Conservation (phyloP, 306 rosid species). For the Cicer arietinum region DNA sequence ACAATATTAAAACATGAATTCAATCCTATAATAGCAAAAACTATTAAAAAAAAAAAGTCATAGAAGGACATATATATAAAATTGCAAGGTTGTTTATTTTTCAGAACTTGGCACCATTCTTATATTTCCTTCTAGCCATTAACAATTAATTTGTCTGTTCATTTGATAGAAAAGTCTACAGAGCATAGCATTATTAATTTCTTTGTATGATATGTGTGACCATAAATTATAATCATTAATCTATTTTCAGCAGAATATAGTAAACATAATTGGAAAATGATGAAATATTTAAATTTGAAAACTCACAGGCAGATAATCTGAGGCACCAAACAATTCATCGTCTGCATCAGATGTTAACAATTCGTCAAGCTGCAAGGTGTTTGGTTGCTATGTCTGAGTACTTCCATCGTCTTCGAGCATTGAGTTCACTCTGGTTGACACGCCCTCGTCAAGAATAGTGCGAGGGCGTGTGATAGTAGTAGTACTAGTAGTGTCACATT, state of each 20-base stretch:
- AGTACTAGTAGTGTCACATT: background rate
- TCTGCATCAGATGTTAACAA: conserved; percentile 71
- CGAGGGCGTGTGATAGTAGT: background rate
- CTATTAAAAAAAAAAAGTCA: background rate
- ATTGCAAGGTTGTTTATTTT: conserved; percentile 5
- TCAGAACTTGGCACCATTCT: conserved; percentile 27
- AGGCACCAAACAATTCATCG: conserved; percentile 82
- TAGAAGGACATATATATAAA: background rate
- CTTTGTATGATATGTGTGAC: background rate
- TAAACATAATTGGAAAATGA: background rate
- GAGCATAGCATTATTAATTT: background rate
- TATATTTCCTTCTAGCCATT: background rate
- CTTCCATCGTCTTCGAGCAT: conserved; percentile 90
- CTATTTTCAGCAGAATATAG: background rate
- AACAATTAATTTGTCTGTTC: background rate
- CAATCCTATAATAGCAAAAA: background rate
- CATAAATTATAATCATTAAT: background rate
- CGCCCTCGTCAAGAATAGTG: conserved; percentile 79
- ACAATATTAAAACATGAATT: background rate
- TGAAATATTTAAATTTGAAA: conserved; percentile 11
- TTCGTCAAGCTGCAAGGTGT: conserved; percentile 87
- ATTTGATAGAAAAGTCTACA: conserved; percentile 10
- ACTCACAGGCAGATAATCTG: conserved; percentile 84
- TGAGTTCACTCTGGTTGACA: conserved; percentile 86
- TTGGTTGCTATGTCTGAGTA: conserved; percentile 83